Conservation (phyloP, 2,329 filamentous ascomycete species). For the Hansfordia pulvinata region DNA sequence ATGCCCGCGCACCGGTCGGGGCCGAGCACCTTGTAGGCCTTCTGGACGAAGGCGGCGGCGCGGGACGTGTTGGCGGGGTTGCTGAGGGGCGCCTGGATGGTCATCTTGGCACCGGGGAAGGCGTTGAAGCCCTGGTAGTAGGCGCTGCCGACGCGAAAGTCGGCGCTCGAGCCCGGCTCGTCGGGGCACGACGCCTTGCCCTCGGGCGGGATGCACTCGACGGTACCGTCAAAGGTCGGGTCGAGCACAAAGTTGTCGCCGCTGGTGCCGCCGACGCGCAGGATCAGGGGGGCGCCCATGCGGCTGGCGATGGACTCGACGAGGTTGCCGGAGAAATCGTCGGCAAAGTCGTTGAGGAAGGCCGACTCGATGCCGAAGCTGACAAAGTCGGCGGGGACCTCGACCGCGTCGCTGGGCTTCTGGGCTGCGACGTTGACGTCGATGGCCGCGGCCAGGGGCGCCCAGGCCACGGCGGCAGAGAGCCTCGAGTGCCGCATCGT, state of each 20-base stretch:
- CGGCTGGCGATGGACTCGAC: constrained; percentile 1
- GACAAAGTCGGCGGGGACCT: constrained; percentile 4
- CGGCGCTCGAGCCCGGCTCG: constrained; percentile 1
- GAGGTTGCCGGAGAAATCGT: constrained; percentile 4
- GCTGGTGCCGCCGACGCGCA: constrained; percentile 5
- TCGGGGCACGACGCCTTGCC: constrained; percentile 2
- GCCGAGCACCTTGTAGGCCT: constrained; percentile 1
- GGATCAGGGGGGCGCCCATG: constrained; percentile 1
- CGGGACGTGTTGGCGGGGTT: constrained; percentile 1
- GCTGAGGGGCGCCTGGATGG: constrained; percentile 4
- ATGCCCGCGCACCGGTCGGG: constrained; percentile 2
- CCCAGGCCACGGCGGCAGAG: no score
- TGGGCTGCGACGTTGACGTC: no score
- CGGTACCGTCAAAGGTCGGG: no score
- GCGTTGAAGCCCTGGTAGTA: constrained; percentile 4
- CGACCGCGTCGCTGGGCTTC: no score
- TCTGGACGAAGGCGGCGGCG: constrained; percentile 2
- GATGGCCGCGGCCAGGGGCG: no score
- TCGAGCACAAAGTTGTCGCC: constrained; percentile 4
- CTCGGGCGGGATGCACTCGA: constrained; percentile 1
- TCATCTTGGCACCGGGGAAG: constrained; percentile 3
- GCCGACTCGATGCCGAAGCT: constrained; percentile 4
- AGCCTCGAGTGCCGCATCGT: no score
- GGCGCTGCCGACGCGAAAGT: constrained; percentile 1
- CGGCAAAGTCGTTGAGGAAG: constrained; percentile 4